phyloP scores from a whole-genome alignment of 2,329 filamentous ascomycete genomes.

The Aspergillus candidus region DNA sequence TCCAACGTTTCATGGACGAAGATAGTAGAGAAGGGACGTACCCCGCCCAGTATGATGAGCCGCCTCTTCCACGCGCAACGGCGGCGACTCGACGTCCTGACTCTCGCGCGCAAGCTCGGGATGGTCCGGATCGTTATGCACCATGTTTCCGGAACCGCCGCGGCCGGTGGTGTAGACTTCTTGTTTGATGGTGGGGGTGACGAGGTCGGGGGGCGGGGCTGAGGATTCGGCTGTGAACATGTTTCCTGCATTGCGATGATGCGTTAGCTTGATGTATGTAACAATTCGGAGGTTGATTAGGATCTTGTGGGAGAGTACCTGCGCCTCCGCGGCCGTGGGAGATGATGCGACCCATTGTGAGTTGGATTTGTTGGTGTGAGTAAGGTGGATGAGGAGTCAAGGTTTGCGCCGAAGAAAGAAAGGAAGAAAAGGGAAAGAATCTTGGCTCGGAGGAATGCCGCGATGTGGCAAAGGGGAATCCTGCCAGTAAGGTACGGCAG shows the following conservation, averaged over 20 bases:
- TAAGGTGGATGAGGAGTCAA: not conserved
- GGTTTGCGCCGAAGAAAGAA: not conserved
- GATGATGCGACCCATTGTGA: conserved; percentile 29
- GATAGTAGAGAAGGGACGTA: conserved; percentile 20
- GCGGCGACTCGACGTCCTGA: conserved; percentile 69
- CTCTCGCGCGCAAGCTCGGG: conserved; percentile 64
- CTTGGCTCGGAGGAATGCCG: no score
- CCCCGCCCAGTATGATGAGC: conserved; percentile 40
- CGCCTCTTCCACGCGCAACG: conserved; percentile 32
- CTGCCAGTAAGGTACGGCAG: no score
- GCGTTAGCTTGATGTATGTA: no score
- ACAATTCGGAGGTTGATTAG: no score
- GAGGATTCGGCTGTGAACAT: conserved; percentile 50
- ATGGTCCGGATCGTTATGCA: conserved; percentile 62
- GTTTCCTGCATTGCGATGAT: conserved; percentile 49
- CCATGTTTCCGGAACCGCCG: conserved; percentile 85
- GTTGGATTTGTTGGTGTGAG: not conserved
- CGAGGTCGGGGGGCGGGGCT: conserved; percentile 58
- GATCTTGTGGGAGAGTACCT: no score
- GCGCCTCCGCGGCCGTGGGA: conserved; percentile 75
- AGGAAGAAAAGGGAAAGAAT: not conserved
- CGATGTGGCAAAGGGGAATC: no score
- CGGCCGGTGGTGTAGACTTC: conserved; percentile 84
- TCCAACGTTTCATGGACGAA: not conserved
- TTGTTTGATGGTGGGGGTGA: conserved; percentile 77